Evolutionary conservation across 768 basidiomycete species (phyloP), one percentile per base, ranked within the genome.

Genomic region (Pholiota conissans): DNA sequence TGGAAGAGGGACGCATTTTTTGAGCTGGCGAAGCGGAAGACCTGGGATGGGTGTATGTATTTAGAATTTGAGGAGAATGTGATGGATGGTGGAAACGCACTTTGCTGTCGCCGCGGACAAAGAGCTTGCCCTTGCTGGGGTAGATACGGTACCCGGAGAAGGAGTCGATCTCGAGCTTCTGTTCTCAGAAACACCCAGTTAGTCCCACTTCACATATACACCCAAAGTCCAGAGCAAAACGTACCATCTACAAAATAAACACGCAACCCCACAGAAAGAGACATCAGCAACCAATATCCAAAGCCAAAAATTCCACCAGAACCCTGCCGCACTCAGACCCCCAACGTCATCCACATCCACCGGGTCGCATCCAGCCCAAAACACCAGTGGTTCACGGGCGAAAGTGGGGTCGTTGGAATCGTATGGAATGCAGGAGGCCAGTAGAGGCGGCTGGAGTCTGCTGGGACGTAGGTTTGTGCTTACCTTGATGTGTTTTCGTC

Each of bases 61-160:
- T 32, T 30, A 48, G 16, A 6, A 28, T 20, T 45, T 10, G 26
- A 26, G 29, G 49, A 37, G 24, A 32, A 1, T 46, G 40, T 13
- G 18, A 34, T 24, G 45, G 32, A 26, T 34, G n/a, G 27, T 42
- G 52, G 27, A 34, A 20, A 16, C 80, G 67, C 63, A 93, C 95
- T 80, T 97, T 98, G 80, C 89, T 91, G 85, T 96, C 94, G 66
- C 92, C 93, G 66, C 94, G 90, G 72, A 96, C 93, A 73, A 95
- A 95, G 67, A 93, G 85, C 72, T 91, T 91, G 74, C 95, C 96
- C 90, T 90, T 96, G 77, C 86, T 86, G 65, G 96, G 96, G 87
- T 98, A 99, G 83, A 99, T 95, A 71, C 90, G 89, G 86, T 82
- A 94, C 68, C 93, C 92, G 69, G 95, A 96, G 85, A 99, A 98